phyloP scores from a whole-genome alignment of 1,139 yeast genomes.

The Geotrichum carabidarum region DNA sequence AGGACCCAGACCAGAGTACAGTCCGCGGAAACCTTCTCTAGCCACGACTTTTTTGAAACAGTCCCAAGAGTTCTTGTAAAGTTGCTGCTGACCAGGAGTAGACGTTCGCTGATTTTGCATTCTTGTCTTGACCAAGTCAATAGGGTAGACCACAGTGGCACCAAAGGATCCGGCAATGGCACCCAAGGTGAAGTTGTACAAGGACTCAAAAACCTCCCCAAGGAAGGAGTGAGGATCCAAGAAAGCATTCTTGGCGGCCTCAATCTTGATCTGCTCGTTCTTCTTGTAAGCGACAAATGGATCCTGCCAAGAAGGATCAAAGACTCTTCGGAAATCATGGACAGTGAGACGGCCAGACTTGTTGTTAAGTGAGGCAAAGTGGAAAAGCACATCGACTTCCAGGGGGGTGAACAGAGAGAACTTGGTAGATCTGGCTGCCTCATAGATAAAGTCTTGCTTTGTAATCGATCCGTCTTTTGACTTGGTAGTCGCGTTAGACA shows the following conservation, averaged over 20 bases:
- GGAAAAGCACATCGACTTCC: conserved; percentile 44
- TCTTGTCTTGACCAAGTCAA: conserved; percentile 91
- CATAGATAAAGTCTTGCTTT: conserved; percentile 39
- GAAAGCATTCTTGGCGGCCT: conserved; percentile 43
- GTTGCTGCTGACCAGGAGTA: conserved; percentile 47
- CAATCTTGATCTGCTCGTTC: conserved; percentile 35
- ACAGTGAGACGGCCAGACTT: conserved; percentile 37
- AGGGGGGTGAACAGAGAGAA: conserved; percentile 44
- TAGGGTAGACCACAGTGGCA: conserved; percentile 96
- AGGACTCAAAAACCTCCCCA: conserved; percentile 64
- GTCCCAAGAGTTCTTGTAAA: conserved; percentile 76
- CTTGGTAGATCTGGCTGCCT: conserved; percentile 41
- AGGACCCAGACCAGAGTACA: conserved; percentile 90
- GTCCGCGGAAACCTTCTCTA: conserved; percentile 80
- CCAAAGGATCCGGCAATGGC: conserved; percentile 97
- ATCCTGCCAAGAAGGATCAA: conserved; percentile 45
- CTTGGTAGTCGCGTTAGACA: conserved; percentile 34
- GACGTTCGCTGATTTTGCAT: conserved; percentile 90
- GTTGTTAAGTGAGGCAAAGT: conserved; percentile 40
- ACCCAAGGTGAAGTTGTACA: conserved; percentile 83
- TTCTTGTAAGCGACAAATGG: conserved; percentile 36
- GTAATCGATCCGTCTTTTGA: conserved; percentile 39
- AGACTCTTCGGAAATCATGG: conserved; percentile 41
- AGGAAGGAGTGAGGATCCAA: conserved; percentile 39
- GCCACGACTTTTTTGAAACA: conserved; percentile 74